Conservation (phyloP, 139 green algal species). For the Yamagishiella unicocca region DNA sequence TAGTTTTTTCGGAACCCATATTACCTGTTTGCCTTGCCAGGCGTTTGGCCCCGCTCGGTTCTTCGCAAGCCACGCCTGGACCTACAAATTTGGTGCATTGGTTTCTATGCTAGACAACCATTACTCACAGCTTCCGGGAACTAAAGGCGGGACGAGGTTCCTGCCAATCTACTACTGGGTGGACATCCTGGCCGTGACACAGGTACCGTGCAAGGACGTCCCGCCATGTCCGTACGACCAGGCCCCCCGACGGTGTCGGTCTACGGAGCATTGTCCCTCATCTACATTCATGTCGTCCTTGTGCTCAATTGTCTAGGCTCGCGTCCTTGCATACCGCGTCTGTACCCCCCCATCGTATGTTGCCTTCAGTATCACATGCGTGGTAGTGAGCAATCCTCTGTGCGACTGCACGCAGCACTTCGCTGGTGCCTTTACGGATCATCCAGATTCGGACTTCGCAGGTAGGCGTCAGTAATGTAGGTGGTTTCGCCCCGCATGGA, state of each 20-base stretch:
- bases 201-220: background rate
- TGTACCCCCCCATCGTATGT: background rate
- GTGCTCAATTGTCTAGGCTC: no score
- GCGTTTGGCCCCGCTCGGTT: background rate
- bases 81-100: conserved; percentile 22
- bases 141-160: conserved; percentile 8
- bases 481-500: background rate
- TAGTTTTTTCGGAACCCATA: no score
- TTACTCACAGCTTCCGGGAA: conserved; percentile 29
- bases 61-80: conserved; percentile 31
- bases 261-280: background rate
- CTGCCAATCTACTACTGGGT: conserved; percentile 35
- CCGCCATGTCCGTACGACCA: background rate
- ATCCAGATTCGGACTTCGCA: conserved; percentile 30
- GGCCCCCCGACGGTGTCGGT: background rate
- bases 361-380: background rate
- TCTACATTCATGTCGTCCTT: background rate
- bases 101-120: conserved; percentile 42
- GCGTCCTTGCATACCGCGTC: no score
- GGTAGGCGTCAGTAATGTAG: background rate
- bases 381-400: background rate
- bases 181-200: conserved; percentile 31
- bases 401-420: conserved; percentile 27
- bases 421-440: conserved; percentile 33
- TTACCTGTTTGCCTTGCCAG: background rate